Base-by-base conservation (phyloP, 1,139 yeast species). In the Neolecta irregularis region DNA sequence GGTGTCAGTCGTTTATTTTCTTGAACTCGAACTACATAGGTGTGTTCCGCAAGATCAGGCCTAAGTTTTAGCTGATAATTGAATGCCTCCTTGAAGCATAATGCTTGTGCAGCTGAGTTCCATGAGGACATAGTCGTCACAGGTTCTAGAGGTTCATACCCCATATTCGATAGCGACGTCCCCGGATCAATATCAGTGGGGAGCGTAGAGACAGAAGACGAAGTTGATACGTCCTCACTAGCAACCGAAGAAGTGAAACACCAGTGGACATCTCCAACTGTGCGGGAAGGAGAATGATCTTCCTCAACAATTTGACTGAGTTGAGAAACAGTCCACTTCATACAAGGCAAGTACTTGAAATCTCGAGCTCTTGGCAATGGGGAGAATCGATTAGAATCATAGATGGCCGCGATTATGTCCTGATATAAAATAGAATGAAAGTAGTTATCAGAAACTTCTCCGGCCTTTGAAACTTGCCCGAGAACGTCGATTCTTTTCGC, bases 1-100 rank as follows among this genome's bases (percentile, higher is more conserved):
- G 96, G 96, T n/a, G 96, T 88, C 45, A 88, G 77, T 52, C 96
- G 72, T 59, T 73, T 75, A 63, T 83, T 85, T 52, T 79, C 92
- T 56, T 81, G 79, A 34, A 88, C 96, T 57, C 76, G 80, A 40
- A 83, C 92, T 37, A 83, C 69, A 51, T 74, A 83, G 60, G 79
- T 85, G 57, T 76, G 65, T 37, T 78, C 78, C 17, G 95, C 83
- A 45, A 81, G 65, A 49, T 88, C 96, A 15, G 98, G 98, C 60
- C 95, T 76, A 50, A 85, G 66, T 6, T 64, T 65, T 32, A 62
- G 52, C 24, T 59, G 48, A 35, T 72, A 61, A 12, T 60, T 64
- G 49, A 62, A 85, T 5, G 93, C 88, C 56, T 88, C 96, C 39
- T 70, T 67, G 69, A 88, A 88, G 7, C 78, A 66, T 40, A 85